phyloP scores from a whole-genome alignment of 2,329 filamentous ascomycete species.

The Hirsutella thompsonii region DNA sequence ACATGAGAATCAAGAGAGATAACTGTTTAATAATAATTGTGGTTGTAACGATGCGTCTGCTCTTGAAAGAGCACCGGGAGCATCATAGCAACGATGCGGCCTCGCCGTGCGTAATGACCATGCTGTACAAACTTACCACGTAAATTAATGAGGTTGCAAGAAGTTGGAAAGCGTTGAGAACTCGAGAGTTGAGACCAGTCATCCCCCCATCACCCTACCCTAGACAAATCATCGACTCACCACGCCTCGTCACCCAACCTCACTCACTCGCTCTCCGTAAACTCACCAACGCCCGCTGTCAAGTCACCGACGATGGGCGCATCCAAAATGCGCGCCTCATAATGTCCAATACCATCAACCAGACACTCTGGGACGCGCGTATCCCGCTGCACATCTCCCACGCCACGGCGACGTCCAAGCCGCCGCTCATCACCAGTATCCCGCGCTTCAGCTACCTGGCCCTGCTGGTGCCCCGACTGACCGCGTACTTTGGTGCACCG shows the following conservation, averaged over 20 bases:
- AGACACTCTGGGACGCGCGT: slow-evolving; percentile 40
- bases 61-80: too few species aligned
- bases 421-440: slow-evolving; percentile 38
- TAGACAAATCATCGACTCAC: neutral
- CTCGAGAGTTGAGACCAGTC: neutral
- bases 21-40: too few species aligned
- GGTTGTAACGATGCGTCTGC: too few species aligned
- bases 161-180: neutral
- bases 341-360: slow-evolving; percentile 15
- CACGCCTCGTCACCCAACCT: neutral
- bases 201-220: neutral
- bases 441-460: slow-evolving; percentile 49
- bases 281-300: too few species aligned
- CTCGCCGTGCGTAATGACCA: too few species aligned
- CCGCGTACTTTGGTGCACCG: slow-evolving; percentile 36
- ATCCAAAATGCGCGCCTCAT: neutral
- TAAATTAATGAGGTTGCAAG: too few species aligned
- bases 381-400: slow-evolving; percentile 44
- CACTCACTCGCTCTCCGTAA: neutral
- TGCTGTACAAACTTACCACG: too few species aligned
- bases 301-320: neutral
- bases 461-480: slow-evolving; percentile 40
- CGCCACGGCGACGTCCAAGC: slow-evolving; percentile 24
- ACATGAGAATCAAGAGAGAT: too few species aligned
- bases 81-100: too few species aligned